Base-by-base conservation (phyloP, 768 basidiomycete species). In the Candolleomyces efflorescens region DNA sequence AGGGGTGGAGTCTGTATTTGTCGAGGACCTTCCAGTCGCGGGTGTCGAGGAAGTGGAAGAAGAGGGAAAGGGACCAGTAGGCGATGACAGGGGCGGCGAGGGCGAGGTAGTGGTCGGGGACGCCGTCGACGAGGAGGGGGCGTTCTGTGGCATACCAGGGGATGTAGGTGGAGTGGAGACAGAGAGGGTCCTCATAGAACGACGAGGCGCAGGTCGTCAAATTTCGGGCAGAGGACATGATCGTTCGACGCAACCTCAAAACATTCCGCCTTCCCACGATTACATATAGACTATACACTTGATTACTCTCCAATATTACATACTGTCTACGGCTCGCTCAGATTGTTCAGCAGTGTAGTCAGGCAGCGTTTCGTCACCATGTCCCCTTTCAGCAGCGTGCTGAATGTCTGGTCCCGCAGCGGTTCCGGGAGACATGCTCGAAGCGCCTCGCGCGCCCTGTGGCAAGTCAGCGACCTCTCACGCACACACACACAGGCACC, bases 281-380 rank as follows among this genome's bases (percentile, higher is more conserved):
- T 17, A 17, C 18, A 10, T 9, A 9, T 5, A 12, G 12, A 5
- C 26, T 37, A 37, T 53, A 38, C 41, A 43, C 24, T 23, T 6
- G 22, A 27, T 22, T 39, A 39, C 52, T 18, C 18, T 52, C 22
- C 36, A 53, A 53, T 39, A 53, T 37, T 36, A 53, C 5, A 13
- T 11, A n/a, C 17, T 26, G 12, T 48, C 73, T 74, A 87, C 60
- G 83, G 79, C 69, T 91, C 90, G 62, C 86, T 87, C 62, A 96
- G 78, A 71, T 96, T 94, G 72, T 92, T 89, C 59, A 95, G 80
- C 32, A 96, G 80, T 32, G 92, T 94, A 48, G 91, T 90, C 59
- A 96, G 79, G 72, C 93, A 95, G 66, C 93, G 83, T 76, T 95
- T 96, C 24, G 97, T 99, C 63, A 98, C 97, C 87, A 96, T 93